A percentile compares a stretch with the other conserved stretches of the same genome.
phyloP scores from a whole-genome alignment of 257 asterid genomes.

The Nicotiana noctiflora region DNA sequence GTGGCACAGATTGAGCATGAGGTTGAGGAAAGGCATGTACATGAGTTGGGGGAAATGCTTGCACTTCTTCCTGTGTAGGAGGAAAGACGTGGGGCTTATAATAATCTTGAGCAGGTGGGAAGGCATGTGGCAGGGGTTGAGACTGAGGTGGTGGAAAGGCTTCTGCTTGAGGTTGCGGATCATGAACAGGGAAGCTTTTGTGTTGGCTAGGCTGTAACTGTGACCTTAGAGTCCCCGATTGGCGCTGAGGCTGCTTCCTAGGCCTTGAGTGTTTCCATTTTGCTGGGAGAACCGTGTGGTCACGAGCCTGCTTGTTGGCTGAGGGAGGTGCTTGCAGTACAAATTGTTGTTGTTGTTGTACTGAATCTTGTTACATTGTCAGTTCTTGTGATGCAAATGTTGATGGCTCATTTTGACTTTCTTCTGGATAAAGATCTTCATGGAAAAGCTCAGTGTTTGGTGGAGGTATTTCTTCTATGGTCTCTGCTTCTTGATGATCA shows the following conservation, averaged over 20 bases:
- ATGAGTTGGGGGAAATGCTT: conserved; percentile 1
- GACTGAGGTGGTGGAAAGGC: conserved; percentile 14
- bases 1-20: not conserved
- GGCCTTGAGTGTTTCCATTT: not conserved
- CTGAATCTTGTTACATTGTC: not conserved
- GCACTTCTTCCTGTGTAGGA: conserved; percentile 1
- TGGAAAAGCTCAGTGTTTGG: conserved; percentile 1
- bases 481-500: conserved; percentile 12
- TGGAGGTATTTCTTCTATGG: conserved; percentile 16
- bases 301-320: not conserved
- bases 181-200: not conserved
- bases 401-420: not conserved
- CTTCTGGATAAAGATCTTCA: conserved; percentile 15
- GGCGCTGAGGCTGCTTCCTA: not conserved
- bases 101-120: conserved; percentile 7
- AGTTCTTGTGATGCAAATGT: not conserved
- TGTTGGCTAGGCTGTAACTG: conserved; percentile 4
- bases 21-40: conserved; percentile 7
- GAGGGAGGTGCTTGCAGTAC: not conserved
- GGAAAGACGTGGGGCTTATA: not conserved
- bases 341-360: not conserved
- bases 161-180: conserved; percentile 5
- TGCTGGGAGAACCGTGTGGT: not conserved
- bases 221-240: not conserved
- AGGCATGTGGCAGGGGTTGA: conserved; percentile 8